A percentile compares a stretch with the other conserved stretches of the same genome.
Conservation (phyloP, 805 yeast genomes). For the Metschnikowia matae region DNA sequence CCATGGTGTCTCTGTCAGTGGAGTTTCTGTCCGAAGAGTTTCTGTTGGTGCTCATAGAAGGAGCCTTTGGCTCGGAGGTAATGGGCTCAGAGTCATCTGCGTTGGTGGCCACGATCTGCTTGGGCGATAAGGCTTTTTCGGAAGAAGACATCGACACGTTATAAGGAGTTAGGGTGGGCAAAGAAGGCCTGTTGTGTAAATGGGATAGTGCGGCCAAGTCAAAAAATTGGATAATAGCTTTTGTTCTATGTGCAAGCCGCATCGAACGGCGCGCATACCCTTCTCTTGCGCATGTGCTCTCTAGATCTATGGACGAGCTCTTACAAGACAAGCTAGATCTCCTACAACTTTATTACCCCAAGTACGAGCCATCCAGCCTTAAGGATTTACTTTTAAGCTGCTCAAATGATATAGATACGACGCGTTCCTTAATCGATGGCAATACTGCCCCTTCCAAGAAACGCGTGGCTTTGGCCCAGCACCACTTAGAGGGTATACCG, state of each 20-base stretch:
- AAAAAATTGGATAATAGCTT: not conserved
- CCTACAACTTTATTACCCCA: constrained; percentile 40
- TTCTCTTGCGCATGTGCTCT: constrained; percentile 1
- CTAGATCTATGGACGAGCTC: constrained; percentile 12
- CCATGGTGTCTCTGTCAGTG: constrained; percentile 6
- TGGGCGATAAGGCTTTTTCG: constrained; percentile 4
- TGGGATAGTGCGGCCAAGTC: not conserved
- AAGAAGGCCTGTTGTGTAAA: not conserved
- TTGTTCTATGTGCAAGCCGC: constrained; percentile 2
- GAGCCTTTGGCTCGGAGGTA: constrained; percentile 14
- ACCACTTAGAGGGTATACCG: constrained; percentile 6
- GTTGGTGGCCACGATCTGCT: constrained; percentile 8
- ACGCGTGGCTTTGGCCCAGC: constrained; percentile 14
- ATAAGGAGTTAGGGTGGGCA: not conserved
- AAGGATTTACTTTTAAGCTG: constrained; percentile 52
- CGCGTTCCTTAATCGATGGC: constrained; percentile 40
- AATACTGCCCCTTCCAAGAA: constrained; percentile 12
- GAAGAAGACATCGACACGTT: constrained; percentile 4
- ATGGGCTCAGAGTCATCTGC: constrained; percentile 9
- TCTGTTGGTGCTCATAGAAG: constrained; percentile 13
- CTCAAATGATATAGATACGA: constrained; percentile 46
- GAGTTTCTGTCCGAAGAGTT: constrained; percentile 6
- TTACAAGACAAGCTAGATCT: constrained; percentile 29
- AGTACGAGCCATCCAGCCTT: constrained; percentile 36
- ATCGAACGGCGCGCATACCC: constrained; percentile 3